phyloP scores from a whole-genome alignment of 31 red algal species.

The Asparagopsis taxiformis region DNA sequence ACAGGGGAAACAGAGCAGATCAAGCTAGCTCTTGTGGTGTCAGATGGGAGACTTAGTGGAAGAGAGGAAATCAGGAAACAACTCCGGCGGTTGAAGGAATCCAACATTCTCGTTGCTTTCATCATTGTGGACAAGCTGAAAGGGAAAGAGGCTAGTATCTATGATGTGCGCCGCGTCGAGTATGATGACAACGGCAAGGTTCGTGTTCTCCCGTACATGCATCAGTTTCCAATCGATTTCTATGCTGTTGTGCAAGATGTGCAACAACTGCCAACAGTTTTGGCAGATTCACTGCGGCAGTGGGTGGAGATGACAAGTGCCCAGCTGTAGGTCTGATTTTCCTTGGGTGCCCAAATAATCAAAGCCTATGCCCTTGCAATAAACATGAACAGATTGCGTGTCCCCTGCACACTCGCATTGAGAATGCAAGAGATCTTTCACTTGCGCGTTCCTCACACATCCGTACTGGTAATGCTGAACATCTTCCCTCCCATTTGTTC shows the following conservation, averaged over 20 bases:
- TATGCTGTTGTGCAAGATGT: constrained; percentile 91
- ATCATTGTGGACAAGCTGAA: constrained; percentile 67
- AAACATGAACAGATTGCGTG: too few relatives aligned
- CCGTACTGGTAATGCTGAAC: too few relatives aligned
- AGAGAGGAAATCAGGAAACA: constrained; percentile 79
- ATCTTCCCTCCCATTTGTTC: too few relatives aligned
- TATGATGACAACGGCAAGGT: constrained; percentile 67
- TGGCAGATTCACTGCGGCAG: constrained; percentile 89
- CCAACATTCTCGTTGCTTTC: constrained; percentile 88
- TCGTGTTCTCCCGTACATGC: constrained; percentile 82
- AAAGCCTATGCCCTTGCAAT: too few relatives aligned
- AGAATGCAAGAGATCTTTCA: too few relatives aligned
- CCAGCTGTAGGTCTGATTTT: constrained; percentile 5
- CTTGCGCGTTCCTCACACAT: too few relatives aligned
- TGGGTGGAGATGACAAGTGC: constrained; percentile 85
- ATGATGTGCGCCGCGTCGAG: constrained; percentile 78
- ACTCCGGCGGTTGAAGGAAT: constrained; percentile 62
- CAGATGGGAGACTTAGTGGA: constrained; percentile 90
- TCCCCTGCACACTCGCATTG: too few relatives aligned
- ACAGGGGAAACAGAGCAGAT: constrained; percentile 40
- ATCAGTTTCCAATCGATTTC: constrained; percentile 96
- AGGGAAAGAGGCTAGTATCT: constrained; percentile 47
- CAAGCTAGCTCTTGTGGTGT: constrained; percentile 89
- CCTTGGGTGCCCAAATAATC: too few relatives aligned
- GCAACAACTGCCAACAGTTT: constrained; percentile 57